These are phyloP conservation scores for Saccharomyces hybrid DNA, from an alignment of 1,139 yeast species.

Conservation along the genomic window DNA sequence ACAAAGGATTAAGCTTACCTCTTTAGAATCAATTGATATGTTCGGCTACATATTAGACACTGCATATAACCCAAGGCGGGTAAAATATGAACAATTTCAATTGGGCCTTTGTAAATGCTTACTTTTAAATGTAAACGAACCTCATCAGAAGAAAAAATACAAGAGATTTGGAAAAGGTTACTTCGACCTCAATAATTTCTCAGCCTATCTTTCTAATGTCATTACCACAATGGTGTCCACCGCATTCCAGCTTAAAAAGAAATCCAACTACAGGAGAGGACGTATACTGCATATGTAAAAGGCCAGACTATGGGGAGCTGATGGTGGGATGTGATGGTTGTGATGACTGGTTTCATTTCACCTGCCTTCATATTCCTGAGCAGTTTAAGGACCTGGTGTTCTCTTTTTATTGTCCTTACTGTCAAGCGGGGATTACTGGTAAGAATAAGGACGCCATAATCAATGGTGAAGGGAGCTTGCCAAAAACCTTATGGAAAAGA, in stretches of 20 bases:
- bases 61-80: not conserved
- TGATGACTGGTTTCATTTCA: constrained; percentile 91
- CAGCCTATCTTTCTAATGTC: not conserved
- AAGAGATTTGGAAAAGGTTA: too few relatives aligned
- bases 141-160: not conserved
- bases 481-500: constrained; percentile 56
- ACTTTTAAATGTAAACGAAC: not conserved
- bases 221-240: constrained; percentile 31
- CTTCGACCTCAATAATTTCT: not conserved
- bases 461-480: constrained; percentile 21
- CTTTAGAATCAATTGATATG: not conserved
- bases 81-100: not conserved
- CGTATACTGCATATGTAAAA: constrained; percentile 70
- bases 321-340: constrained; percentile 95
- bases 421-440: constrained; percentile 48
- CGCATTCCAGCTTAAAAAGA: constrained; percentile 19
- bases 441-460: constrained; percentile 2
- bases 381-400: constrained; percentile 51
- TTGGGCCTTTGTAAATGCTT: not conserved
- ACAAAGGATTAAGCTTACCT: not conserved
- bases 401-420: constrained; percentile 67
- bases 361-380: constrained; percentile 58
- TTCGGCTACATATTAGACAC: not conserved
- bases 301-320: constrained; percentile 70
- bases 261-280: constrained; percentile 43